Evolutionary conservation across 140 eudicot species (phyloP), one percentile per base, ranked within the genome.

Genomic region (Anethum foeniculum): DNA sequence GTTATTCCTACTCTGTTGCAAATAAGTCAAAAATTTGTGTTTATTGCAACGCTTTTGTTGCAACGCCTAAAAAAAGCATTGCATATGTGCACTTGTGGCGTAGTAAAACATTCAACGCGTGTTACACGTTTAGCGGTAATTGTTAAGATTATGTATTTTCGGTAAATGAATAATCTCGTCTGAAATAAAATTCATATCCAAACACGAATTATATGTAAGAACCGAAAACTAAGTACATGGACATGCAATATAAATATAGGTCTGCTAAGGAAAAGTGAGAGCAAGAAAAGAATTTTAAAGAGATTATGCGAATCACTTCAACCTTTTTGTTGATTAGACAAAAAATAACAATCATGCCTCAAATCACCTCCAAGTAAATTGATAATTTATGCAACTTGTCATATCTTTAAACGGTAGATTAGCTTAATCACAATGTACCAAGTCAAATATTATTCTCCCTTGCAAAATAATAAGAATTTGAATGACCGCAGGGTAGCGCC

Each of bases 281-380:
- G 15, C 23, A 16, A n/a, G 13, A 54, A 77, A 54, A 54, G 32
- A 3, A 77, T 4, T 36, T 72, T 6, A 19, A 54, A 52, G 71
- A 32, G 25, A 54, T n/a, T 56, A 76, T 77, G 58, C 71, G 27
- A 47, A 69, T 80, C 48, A 32, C 18, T 47, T 80, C 71, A 1
- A 23, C 72, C 56, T 69, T 80, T 34, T n/a, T 2, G 65, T 23
- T 65, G 78, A 80, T 80, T 80, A 34, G 60, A 80, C 78, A 71
- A 71, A 71, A 71, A 52, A 23, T 32, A 27, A 48, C 68, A 68
- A 80, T 79, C 76, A 65, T 46, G 76, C 46, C 47, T 38, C 14
- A 71, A 80, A 44, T 18, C 75, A 46, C 56, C 34, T 28, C 15
- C 0, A 34, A 14, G 39, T 48, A 5, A 48, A 69, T 28, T 23